phyloP scores from a whole-genome alignment of 148 eudicot species.

The Rhododendron kiyosumense region DNA sequence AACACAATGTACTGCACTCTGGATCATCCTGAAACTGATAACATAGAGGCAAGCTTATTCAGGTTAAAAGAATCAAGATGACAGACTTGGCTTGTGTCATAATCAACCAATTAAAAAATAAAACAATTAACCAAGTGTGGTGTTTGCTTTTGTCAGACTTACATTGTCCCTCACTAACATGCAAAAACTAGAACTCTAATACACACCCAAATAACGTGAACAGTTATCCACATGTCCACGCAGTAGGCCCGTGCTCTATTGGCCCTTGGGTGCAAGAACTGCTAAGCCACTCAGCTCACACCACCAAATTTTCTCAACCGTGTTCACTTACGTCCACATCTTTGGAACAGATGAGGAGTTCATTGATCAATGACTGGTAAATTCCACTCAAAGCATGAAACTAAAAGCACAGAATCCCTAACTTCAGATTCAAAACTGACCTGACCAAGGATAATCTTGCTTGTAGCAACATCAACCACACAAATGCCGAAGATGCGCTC shows the following conservation, averaged over 20 bases:
- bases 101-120: neutral
- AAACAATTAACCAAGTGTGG: neutral
- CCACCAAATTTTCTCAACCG: neutral
- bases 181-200: neutral
- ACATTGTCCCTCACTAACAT: neutral
- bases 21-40: constrained; percentile 79
- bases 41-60: constrained; percentile 17
- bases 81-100: neutral
- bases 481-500: constrained; percentile 71
- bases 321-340: neutral
- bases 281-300: neutral
- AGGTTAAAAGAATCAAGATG: neutral
- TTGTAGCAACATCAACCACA: constrained; percentile 77
- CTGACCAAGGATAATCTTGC: constrained; percentile 88
- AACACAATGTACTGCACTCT: constrained; percentile 80
- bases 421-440: constrained; percentile 29
- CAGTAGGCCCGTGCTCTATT: neutral
- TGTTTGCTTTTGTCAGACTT: neutral
- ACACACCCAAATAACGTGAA: neutral
- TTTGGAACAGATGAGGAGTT: neutral
- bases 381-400: neutral
- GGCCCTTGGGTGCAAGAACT: neutral
- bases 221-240: neutral
- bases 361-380: neutral
- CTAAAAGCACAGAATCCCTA: neutral